Evolutionary conservation across 176 grass and related monocot genomes (phyloP).

Genomic region (Microstegium vimineum): DNA sequence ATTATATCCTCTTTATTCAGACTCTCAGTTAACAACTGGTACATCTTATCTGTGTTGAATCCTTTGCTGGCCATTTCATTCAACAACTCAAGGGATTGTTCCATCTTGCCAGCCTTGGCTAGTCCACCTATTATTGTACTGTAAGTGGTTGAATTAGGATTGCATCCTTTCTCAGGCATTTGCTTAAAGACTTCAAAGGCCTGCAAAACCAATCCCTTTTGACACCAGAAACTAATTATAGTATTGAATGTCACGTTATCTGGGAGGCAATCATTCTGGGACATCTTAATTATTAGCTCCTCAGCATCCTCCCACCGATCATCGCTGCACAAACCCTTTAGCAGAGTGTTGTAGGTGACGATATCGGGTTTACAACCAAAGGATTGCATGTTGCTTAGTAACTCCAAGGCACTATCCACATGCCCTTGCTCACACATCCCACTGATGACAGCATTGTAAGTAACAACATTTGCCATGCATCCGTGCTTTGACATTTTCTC

Average conservation of each 20-base stretch:
- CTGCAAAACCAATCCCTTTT: slow-evolving; percentile 38
- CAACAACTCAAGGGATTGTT: slow-evolving; percentile 48
- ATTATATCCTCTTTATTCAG: slow-evolving; percentile 50
- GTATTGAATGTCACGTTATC: slow-evolving; percentile 58
- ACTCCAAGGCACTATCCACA: slow-evolving; percentile 49
- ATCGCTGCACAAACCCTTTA: slow-evolving; percentile 45
- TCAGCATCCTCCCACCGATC: slow-evolving; percentile 25
- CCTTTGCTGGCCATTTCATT: slow-evolving; percentile 71
- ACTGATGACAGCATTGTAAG: slow-evolving; percentile 56
- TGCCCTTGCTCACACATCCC: slow-evolving; percentile 58
- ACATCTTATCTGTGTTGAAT: slow-evolving; percentile 51
- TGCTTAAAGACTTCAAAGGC: slow-evolving; percentile 53
- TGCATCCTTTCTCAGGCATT: slow-evolving; percentile 46
- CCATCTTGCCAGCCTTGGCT: slow-evolving; percentile 39
- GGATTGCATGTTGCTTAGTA: slow-evolving; percentile 43
- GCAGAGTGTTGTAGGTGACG: slow-evolving; percentile 56
- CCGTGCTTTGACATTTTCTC: slow-evolving; percentile 60
- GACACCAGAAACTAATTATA: slow-evolving; percentile 47
- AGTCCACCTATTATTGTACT: slow-evolving; percentile 54
- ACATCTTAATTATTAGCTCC: slow-evolving; percentile 26
- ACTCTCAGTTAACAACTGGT: slow-evolving; percentile 39
- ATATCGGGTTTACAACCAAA: slow-evolving; percentile 63
- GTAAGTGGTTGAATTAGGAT: slow-evolving; percentile 56
- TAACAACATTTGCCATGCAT: slow-evolving; percentile 38
- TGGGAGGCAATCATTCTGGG: slow-evolving; percentile 6